phyloP scores from a whole-genome alignment of 163 green algal genomes.

The Scenedesmus sp. region DNA sequence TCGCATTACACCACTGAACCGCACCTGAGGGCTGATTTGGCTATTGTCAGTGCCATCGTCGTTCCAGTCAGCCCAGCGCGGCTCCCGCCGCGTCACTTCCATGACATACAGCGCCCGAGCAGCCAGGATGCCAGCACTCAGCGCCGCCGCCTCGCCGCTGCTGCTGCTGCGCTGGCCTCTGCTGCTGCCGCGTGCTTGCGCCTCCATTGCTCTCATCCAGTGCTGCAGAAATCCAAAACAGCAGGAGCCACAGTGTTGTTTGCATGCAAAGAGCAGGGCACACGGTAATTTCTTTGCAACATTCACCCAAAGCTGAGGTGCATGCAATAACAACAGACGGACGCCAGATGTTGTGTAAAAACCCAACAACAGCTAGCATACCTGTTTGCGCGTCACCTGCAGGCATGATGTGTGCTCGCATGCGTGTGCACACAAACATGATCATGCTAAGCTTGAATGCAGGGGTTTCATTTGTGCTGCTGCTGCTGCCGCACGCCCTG shows the following conservation, averaged over 20 bases:
- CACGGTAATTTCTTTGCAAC: too few species aligned
- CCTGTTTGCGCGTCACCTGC: too few species aligned
- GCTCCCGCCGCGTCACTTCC: slow-evolving; percentile 39
- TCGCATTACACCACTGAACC: background rate
- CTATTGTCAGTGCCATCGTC: slow-evolving; percentile 28
- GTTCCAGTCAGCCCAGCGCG: slow-evolving; percentile 44
- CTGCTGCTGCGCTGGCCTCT: slow-evolving; percentile 12
- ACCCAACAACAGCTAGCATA: too few species aligned
- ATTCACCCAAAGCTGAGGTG: too few species aligned
- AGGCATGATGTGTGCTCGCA: too few species aligned
- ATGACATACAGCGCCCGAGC: slow-evolving; percentile 48
- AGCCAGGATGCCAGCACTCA: background rate
- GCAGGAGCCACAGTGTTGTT: too few species aligned
- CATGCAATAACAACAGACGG: too few species aligned
- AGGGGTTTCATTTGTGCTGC: background rate
- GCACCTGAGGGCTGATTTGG: slow-evolving; percentile 26
- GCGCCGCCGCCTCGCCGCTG: background rate
- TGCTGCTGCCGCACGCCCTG: background rate
- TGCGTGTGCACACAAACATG: too few species aligned
- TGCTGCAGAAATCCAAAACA: background rate
- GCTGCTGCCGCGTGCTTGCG: slow-evolving; percentile 3
- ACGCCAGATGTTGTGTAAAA: too few species aligned
- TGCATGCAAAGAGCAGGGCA: too few species aligned
- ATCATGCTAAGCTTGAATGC: too few species aligned
- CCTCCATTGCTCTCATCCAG: background rate